Evolutionary conservation across 176 grass and related monocot species (phyloP).

Genomic region (Puccinellia tenuiflora): DNA sequence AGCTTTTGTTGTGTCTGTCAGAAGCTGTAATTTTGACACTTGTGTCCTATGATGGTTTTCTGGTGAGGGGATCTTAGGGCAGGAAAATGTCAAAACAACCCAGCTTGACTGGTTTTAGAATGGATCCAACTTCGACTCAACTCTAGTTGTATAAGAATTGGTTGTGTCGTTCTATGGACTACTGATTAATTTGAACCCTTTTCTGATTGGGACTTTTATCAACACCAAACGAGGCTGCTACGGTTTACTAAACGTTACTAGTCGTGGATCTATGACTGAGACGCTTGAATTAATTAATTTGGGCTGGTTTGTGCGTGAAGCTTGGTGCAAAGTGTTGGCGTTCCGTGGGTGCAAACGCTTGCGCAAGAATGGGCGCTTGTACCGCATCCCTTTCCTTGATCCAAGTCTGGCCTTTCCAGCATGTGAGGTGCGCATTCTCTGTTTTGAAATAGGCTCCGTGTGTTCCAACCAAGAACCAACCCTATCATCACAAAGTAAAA

Average conservation of each 20-base stretch:
- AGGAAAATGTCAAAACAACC: neutral
- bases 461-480: too few relatives aligned
- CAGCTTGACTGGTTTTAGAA: neutral
- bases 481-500: neutral
- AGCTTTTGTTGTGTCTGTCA: neutral
- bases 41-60: neutral
- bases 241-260: neutral
- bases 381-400: neutral
- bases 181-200: neutral
- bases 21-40: slow-evolving; percentile 5
- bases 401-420: neutral
- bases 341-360: slow-evolving; percentile 26
- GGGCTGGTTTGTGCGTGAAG: slow-evolving; percentile 1
- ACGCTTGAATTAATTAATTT: neutral
- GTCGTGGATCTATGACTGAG: neutral
- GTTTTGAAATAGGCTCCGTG: neutral
- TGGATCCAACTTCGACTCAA: neutral
- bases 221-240: too few relatives aligned
- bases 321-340: neutral
- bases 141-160: neutral
- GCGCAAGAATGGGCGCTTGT: neutral
- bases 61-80: neutral
- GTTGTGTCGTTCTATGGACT: neutral
- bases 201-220: neutral
- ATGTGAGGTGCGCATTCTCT: neutral